Evolutionary conservation across 352 stramenopile species (phyloP).

Genomic region (Phytophthora citrophthora): DNA sequence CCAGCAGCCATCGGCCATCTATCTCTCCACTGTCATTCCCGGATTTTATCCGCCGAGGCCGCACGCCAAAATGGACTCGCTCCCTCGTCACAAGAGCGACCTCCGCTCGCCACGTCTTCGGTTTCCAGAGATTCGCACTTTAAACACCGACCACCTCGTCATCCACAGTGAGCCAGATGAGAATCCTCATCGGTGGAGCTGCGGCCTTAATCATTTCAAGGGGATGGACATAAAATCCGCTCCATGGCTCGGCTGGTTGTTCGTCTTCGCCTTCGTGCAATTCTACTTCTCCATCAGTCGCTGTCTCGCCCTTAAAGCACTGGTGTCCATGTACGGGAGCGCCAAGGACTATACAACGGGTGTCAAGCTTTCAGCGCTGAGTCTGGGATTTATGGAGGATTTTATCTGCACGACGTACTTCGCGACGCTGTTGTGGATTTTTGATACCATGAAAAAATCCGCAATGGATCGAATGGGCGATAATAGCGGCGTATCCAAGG

Average conservation of each 20-base stretch:
- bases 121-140: constrained; percentile 1
- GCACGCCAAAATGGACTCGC: not conserved
- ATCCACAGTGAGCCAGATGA: not conserved
- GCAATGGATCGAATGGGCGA: not conserved
- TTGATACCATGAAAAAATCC: constrained; percentile 9
- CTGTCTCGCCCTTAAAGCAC: constrained; percentile 14
- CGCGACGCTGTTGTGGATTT: constrained; percentile 22
- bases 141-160: not conserved
- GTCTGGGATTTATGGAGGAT: constrained; percentile 33
- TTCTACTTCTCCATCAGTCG: constrained; percentile 32
- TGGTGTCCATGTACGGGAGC: constrained; percentile 27
- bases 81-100: not conserved
- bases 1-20: not conserved
- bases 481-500: not conserved
- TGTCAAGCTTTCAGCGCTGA: constrained; percentile 21
- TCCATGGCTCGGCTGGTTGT: constrained; percentile 22
- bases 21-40: constrained; percentile 2
- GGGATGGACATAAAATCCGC: not conserved
- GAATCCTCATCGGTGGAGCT: not conserved
- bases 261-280: constrained; percentile 21
- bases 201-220: not conserved
- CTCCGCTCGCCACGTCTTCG: constrained; percentile 2
- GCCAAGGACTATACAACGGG: constrained; percentile 10
- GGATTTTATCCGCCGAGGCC: not conserved
- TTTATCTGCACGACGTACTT: constrained; percentile 41